A percentile compares a stretch with the other conserved stretches of the same genome.
Evolutionary conservation across 1,139 yeast species (phyloP).

Genomic region (Blastobotrys arbuscula): DNA sequence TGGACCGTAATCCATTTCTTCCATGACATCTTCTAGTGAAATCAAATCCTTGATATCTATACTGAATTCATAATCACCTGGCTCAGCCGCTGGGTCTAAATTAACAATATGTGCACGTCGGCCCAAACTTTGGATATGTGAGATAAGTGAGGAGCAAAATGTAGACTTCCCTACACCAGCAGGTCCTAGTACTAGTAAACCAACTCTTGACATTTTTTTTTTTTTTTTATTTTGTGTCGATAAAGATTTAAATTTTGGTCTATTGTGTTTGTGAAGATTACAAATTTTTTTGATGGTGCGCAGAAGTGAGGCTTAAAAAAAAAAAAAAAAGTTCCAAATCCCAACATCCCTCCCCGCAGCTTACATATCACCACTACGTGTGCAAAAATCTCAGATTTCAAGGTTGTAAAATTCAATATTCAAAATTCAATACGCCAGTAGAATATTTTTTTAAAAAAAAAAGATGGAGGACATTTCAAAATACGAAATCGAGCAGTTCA

Average conservation of each 20-base stretch:
- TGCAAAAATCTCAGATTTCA: too few species aligned
- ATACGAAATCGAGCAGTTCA: constrained; percentile 2
- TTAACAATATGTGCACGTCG: constrained; percentile 92
- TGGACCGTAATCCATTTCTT: constrained; percentile 88
- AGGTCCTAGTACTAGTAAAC: constrained; percentile 93
- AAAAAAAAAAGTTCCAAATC: constrained; percentile 3
- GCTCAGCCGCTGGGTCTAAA: constrained; percentile 96
- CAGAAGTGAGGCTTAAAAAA: neutral
- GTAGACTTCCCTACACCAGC: constrained; percentile 94
- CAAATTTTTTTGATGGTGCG: constrained; percentile 5
- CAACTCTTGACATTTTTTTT: constrained; percentile 80
- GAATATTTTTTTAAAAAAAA: neutral
- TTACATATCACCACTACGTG: too few species aligned
- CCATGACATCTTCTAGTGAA: constrained; percentile 94
- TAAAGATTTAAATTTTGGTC: neutral
- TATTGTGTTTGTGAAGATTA: too few species aligned
- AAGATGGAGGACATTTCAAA: neutral
- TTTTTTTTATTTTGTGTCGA: neutral
- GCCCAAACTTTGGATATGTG: constrained; percentile 86
- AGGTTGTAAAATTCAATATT: too few species aligned
- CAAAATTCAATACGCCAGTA: too few species aligned
- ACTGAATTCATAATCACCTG: constrained; percentile 84
- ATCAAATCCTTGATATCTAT: constrained; percentile 89
- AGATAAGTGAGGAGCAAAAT: constrained; percentile 79
- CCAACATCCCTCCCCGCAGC: too few species aligned